Evolutionary conservation across 192 early-diverging fungal species (phyloP).

Genomic region (Coemansia sp.): DNA sequence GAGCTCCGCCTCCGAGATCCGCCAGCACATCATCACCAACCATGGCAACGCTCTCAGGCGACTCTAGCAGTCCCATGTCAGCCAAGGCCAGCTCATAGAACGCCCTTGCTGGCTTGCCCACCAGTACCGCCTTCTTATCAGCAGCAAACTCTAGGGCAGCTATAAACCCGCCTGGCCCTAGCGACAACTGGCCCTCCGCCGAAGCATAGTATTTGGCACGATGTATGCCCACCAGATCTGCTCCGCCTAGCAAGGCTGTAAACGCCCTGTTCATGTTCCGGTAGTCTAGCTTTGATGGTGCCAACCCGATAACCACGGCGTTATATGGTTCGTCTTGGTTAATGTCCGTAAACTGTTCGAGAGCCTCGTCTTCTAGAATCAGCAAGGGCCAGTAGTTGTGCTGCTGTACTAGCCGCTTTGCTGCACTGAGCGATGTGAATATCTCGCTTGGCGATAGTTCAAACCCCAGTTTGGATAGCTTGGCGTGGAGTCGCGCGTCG

Average conservation of each 20-base stretch:
- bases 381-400: constrained; percentile 68
- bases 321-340: constrained; percentile 60
- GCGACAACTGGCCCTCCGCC: constrained; percentile 58
- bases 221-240: constrained; percentile 80
- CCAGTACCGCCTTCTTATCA: constrained; percentile 64
- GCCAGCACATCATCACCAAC: constrained; percentile 87
- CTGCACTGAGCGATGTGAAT: constrained; percentile 83
- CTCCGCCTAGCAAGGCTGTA: constrained; percentile 61
- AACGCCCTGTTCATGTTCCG: constrained; percentile 78
- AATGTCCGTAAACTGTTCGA: constrained; percentile 71
- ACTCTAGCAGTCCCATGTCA: constrained; percentile 61
- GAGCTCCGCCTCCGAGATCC: constrained; percentile 82
- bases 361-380: constrained; percentile 73
- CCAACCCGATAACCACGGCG: constrained; percentile 83
- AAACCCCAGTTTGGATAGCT: constrained; percentile 70
- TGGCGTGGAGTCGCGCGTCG: constrained; percentile 56
- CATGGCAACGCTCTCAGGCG: constrained; percentile 69
- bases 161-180: constrained; percentile 93
- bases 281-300: constrained; percentile 60
- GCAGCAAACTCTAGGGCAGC: constrained; percentile 81
- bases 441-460: constrained; percentile 61
- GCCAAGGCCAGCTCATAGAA: constrained; percentile 81
- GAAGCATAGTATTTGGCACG: constrained; percentile 79
- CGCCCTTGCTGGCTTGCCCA: constrained; percentile 78
- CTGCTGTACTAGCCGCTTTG: constrained; percentile 63